These are phyloP conservation scores for Cryptococcus maquisensis DNA, from an alignment of 1,284 basidiomycete genomes.

Conservation along the genomic window DNA sequence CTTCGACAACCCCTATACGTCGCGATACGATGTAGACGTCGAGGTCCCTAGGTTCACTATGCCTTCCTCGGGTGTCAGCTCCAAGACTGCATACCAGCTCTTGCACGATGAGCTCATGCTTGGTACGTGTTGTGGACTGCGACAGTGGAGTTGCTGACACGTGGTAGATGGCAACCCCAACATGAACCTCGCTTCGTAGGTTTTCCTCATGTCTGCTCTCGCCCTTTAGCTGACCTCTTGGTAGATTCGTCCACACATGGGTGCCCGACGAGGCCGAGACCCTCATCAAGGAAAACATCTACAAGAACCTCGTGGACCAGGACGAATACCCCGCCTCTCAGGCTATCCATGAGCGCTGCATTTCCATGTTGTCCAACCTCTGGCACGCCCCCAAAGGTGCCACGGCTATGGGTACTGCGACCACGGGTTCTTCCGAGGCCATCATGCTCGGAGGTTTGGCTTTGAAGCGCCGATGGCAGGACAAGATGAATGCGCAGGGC, in stretches of 20 bases:
- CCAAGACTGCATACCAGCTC: constrained; percentile 63
- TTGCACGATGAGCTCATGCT: constrained; percentile 78
- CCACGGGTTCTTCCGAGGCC: constrained; percentile 87
- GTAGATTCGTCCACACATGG: constrained; percentile 68
- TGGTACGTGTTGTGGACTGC: constrained; percentile 13
- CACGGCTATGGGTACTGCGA: constrained; percentile 81
- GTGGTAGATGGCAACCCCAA: constrained; percentile 64
- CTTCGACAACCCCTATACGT: constrained; percentile 39
- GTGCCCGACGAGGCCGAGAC: constrained; percentile 62
- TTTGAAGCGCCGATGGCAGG: constrained; percentile 93
- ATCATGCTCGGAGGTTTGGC: constrained; percentile 91
- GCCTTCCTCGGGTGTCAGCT: constrained; percentile 46
- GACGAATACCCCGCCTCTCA: constrained; percentile 83
- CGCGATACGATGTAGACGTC: constrained; percentile 38
- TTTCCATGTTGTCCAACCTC: constrained; percentile 79
- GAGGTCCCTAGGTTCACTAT: constrained; percentile 48
- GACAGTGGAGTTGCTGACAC: background rate
- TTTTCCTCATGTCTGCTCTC: background rate
- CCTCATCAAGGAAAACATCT: constrained; percentile 76
- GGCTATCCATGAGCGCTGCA: constrained; percentile 71
- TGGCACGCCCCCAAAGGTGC: constrained; percentile 79
- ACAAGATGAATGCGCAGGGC: constrained; percentile 75
- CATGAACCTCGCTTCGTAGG: constrained; percentile 67
- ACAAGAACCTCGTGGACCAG: constrained; percentile 84
- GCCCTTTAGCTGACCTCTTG: background rate